Percentiles rank a stretch among this genome's conserved stretches.
Conservation (phyloP, 2,329 filamentous ascomycete species). For the Dothideomycetidae sp. region DNA sequence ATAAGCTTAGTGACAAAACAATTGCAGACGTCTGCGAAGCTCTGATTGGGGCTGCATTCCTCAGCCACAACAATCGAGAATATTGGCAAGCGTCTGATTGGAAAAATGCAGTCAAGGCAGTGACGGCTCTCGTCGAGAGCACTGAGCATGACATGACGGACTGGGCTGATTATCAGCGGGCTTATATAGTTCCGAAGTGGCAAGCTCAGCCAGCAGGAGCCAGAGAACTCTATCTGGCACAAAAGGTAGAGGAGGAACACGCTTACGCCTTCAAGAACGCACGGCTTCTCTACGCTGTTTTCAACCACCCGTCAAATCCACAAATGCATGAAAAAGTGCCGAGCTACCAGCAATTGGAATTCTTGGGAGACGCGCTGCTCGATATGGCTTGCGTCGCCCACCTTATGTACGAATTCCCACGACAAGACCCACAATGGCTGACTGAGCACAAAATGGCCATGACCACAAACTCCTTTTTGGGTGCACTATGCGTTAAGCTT, state of each 20-base stretch:
- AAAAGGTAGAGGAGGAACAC: conserved; percentile 46
- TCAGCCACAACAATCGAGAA: conserved; percentile 35
- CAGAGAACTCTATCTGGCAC: conserved; percentile 52
- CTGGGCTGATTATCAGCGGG: conserved; percentile 59
- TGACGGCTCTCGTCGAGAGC: conserved; percentile 55
- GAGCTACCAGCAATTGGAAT: conserved; percentile 81
- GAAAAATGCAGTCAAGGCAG: conserved; percentile 48
- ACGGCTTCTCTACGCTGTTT: conserved; percentile 65
- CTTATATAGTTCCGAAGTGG: conserved; percentile 58
- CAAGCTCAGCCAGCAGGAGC: conserved; percentile 49
- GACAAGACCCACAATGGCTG: conserved; percentile 84
- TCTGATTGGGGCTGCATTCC: conserved; percentile 71
- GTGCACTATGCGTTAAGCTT: conserved; percentile 63
- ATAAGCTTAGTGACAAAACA: conserved; percentile 28
- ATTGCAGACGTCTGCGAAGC: conserved; percentile 93
- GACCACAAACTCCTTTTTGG: conserved; percentile 91
- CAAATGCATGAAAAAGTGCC: conserved; percentile 63
- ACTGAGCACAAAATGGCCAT: conserved; percentile 99
- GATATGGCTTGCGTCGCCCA: conserved; percentile 76
- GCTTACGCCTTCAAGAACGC: conserved; percentile 59
- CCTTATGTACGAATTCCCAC: conserved; percentile 61
- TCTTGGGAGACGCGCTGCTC: conserved; percentile 75
- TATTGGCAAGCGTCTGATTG: conserved; percentile 35
- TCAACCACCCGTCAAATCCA: conserved; percentile 75
- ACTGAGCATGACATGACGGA: conserved; percentile 52